Conservation (phyloP, 257 asterid species). For the Primulina eburnea region DNA sequence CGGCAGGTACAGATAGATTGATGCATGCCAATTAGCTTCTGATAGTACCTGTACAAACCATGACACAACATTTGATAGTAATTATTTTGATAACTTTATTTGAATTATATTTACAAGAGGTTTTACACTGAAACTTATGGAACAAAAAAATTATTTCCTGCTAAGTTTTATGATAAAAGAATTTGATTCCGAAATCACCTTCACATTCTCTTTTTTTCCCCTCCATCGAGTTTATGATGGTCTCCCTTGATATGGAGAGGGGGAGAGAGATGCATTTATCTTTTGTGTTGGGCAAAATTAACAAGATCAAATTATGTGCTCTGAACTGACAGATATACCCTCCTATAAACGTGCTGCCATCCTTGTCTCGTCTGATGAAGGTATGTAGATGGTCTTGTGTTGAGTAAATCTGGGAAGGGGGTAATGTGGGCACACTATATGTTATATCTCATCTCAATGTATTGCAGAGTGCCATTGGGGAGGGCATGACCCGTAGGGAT, state of each 20-base stretch:
- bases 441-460: slow-evolving; percentile 14
- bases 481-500: slow-evolving; percentile 97
- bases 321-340: slow-evolving; percentile 73
- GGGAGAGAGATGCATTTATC: neutral
- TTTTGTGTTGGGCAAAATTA: slow-evolving; percentile 6
- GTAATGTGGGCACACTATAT: neutral
- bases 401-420: neutral
- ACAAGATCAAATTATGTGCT: slow-evolving; percentile 23
- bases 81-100: too few species aligned
- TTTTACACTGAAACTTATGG: too few species aligned
- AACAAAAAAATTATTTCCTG: too few species aligned
- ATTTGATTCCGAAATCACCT: too few species aligned
- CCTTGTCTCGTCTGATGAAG: slow-evolving; percentile 97
- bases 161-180: too few species aligned
- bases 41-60: neutral
- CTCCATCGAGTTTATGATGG: too few species aligned
- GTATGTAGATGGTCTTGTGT: slow-evolving; percentile 36
- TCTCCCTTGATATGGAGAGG: too few species aligned
- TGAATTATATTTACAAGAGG: too few species aligned
- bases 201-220: too few species aligned
- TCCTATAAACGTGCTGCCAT: slow-evolving; percentile 96
- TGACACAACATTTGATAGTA: too few species aligned
- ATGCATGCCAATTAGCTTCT: slow-evolving; percentile 8
- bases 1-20: slow-evolving; percentile 46
- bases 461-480: slow-evolving; percentile 96